Conservation (phyloP, 768 basidiomycete genomes). For the Daedaleopsis sinensis region DNA sequence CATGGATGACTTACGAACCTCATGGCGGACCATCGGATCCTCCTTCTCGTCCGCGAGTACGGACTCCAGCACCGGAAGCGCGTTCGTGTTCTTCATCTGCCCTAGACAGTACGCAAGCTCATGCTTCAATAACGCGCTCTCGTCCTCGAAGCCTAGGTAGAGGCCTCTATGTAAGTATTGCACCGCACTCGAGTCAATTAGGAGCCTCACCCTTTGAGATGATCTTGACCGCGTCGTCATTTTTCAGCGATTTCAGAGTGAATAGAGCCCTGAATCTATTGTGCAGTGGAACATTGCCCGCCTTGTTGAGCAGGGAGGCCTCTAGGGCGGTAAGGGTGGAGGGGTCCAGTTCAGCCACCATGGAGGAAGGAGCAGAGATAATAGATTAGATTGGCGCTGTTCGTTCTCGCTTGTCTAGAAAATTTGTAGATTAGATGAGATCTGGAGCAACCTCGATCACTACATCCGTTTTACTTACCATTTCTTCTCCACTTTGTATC, state of each 20-base stretch:
- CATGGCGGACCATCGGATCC: slow-evolving; percentile 97
- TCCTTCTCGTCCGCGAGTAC: slow-evolving; percentile 72
- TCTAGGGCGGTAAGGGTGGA: slow-evolving; percentile 69
- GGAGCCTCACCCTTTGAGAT: slow-evolving; percentile 73
- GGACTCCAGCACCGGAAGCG: slow-evolving; percentile 76
- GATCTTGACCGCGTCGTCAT: slow-evolving; percentile 77
- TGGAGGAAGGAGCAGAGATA: slow-evolving; percentile 19
- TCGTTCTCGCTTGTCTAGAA: slow-evolving; percentile 1
- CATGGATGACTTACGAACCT: slow-evolving; percentile 51
- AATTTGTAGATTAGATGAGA: slow-evolving; percentile 27
- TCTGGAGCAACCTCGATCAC: slow-evolving; percentile 8
- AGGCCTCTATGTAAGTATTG: not conserved
- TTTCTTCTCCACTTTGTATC: not conserved
- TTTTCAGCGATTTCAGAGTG: slow-evolving; percentile 83
- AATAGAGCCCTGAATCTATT: slow-evolving; percentile 91
- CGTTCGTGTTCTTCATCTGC: slow-evolving; percentile 76
- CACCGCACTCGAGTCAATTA: not conserved
- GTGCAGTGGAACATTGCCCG: slow-evolving; percentile 76
- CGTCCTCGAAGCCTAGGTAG: slow-evolving; percentile 74
- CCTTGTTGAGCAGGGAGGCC: slow-evolving; percentile 74
- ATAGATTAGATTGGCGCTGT: slow-evolving; percentile 26
- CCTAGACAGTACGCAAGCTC: slow-evolving; percentile 97
- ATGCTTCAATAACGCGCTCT: slow-evolving; percentile 91
- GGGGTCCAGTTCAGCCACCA: slow-evolving; percentile 29
- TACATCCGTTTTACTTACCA: no score